Percentiles rank a stretch among this genome's conserved stretches.
Conservation (phyloP, 495 filamentous ascomycete genomes). For the Amniculicola lignicola region DNA sequence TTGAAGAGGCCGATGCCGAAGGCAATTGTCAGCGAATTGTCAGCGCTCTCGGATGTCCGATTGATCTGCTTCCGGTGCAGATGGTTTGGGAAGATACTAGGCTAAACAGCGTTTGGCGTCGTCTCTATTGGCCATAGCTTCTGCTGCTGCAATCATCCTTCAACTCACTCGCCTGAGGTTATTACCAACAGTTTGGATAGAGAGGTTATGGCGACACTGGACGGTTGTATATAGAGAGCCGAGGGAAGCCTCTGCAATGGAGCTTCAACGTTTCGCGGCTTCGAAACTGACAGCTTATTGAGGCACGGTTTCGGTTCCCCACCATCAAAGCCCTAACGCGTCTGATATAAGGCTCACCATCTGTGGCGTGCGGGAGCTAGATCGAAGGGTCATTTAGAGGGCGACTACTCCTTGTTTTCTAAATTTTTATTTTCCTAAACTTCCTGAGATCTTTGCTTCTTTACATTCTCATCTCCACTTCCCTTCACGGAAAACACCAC, state of each 20-base stretch:
- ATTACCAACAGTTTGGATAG: too few relatives aligned
- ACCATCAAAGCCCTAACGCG: conserved; percentile 14
- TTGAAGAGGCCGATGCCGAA: too few relatives aligned
- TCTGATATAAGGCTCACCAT: neutral
- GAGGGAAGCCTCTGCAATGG: too few relatives aligned
- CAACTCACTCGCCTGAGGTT: too few relatives aligned
- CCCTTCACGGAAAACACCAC: neutral
- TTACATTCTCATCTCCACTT: conserved; percentile 6
- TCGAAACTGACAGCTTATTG: too few relatives aligned
- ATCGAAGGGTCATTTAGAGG: neutral
- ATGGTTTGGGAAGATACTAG: neutral
- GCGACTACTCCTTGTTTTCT: neutral
- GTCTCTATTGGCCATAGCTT: neutral
- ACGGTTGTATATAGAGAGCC: too few relatives aligned
- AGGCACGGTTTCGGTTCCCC: conserved; percentile 18
- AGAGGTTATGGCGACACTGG: too few relatives aligned
- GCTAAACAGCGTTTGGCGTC: neutral
- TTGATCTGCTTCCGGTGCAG: neutral
- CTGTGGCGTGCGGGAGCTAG: neutral
- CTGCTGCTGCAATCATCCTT: conserved; percentile 1
- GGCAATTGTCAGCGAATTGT: neutral
- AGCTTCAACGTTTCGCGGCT: too few relatives aligned
- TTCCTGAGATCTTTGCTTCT: neutral
- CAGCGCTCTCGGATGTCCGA: conserved; percentile 8
- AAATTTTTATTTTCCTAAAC: neutral